Conservation (phyloP, 768 basidiomycete genomes). For the Suillus ampliporus region DNA sequence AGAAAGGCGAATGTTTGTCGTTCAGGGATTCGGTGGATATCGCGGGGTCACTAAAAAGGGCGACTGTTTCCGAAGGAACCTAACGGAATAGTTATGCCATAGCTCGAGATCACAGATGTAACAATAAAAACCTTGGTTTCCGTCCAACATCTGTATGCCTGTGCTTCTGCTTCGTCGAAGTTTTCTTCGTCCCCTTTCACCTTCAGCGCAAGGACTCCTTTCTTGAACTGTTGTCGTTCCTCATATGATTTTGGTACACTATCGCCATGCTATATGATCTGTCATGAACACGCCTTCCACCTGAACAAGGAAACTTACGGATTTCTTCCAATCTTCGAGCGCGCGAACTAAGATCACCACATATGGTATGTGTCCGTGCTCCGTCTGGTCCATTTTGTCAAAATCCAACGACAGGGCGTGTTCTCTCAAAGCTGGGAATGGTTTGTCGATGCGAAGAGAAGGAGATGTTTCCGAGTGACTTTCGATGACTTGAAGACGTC, state of each 20-base stretch:
- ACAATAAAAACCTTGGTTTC: constrained; percentile 46
- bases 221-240: constrained; percentile 84
- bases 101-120: constrained; percentile 12
- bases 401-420: constrained; percentile 77
- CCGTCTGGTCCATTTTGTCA: constrained; percentile 81
- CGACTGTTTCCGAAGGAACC: constrained; percentile 71
- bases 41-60: constrained; percentile 67
- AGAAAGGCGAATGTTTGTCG: constrained; percentile 69
- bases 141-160: constrained; percentile 84
- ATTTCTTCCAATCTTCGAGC: constrained; percentile 81
- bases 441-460: constrained; percentile 84
- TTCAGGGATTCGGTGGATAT: constrained; percentile 47
- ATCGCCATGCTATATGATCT: constrained; percentile 63
- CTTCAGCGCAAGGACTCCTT: constrained; percentile 62
- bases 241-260: constrained; percentile 53
- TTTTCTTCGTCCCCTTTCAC: constrained; percentile 92
- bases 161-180: constrained; percentile 91
- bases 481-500: constrained; percentile 70
- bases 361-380: constrained; percentile 91
- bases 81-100: constrained; percentile 18
- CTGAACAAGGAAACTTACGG: constrained; percentile 49
- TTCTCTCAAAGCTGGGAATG: constrained; percentile 82
- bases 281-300: background rate
- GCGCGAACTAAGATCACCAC: constrained; percentile 86
- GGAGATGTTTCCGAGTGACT: constrained; percentile 79